These are phyloP conservation scores for Torrubiellomyces zombiae DNA, from an alignment of 2,329 filamentous ascomycete genomes.

Conservation along the genomic window DNA sequence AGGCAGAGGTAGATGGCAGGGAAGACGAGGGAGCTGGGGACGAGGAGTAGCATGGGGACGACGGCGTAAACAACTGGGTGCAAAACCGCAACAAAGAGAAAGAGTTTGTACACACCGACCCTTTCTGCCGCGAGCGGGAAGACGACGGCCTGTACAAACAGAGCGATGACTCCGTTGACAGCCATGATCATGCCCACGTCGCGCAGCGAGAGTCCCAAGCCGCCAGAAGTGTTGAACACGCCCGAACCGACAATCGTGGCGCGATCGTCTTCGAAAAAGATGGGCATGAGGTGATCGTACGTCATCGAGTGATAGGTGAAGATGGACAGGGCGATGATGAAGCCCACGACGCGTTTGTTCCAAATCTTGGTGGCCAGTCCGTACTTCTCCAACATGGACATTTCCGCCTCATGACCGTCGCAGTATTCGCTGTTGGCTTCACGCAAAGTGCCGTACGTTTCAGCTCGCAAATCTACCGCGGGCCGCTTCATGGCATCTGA, in stretches of 20 bases:
- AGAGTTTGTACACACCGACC: conserved; percentile 42
- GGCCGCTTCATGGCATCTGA: conserved; percentile 59
- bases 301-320: conserved; percentile 95
- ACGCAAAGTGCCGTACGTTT: conserved; percentile 62
- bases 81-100: conserved; percentile 39
- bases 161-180: conserved; percentile 39
- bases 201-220: conserved; percentile 44
- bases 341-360: conserved; percentile 49
- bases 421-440: conserved; percentile 26
- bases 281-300: conserved; percentile 80
- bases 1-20: conserved; percentile 42
- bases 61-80: conserved; percentile 45
- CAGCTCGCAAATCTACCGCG: conserved; percentile 56
- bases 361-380: conserved; percentile 24
- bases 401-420: conserved; percentile 17
- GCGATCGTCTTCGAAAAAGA: conserved; percentile 73
- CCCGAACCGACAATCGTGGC: conserved; percentile 20
- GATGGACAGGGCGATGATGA: conserved; percentile 69
- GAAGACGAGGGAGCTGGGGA: conserved; percentile 33
- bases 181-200: conserved; percentile 46
- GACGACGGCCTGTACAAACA: conserved; percentile 41
- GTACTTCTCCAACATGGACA: conserved; percentile 16
- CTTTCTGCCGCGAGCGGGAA: conserved; percentile 43
- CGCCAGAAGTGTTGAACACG: conserved; percentile 42
- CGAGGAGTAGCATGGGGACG: conserved; percentile 39